Percentiles rank a stretch among this genome's conserved stretches.
These are phyloP conservation scores for Citrus cavaleriei DNA, from an alignment of 345 rosid species.

Conservation along the genomic window DNA sequence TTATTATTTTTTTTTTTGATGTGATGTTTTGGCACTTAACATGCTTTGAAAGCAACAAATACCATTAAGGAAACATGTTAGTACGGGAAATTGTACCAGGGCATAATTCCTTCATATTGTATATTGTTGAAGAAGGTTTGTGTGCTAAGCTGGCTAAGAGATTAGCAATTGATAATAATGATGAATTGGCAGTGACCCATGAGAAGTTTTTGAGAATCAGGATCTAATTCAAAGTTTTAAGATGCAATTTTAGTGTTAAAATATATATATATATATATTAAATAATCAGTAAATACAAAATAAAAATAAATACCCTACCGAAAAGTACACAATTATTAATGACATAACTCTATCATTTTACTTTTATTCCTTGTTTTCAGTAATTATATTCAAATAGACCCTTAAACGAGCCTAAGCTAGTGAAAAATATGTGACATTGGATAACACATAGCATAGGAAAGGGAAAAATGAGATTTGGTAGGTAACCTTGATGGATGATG, in stretches of 20 bases:
- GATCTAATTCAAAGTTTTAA: neutral
- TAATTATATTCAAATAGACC: too few relatives aligned
- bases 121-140: neutral
- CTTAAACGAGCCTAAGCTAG: too few relatives aligned
- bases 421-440: too few relatives aligned
- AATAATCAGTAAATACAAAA: too few relatives aligned
- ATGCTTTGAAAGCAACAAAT: slow-evolving; percentile 8
- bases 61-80: slow-evolving; percentile 24
- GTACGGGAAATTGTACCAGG: slow-evolving; percentile 17
- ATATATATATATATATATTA: too few relatives aligned
- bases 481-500: neutral
- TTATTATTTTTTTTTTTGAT: slow-evolving; percentile 8
- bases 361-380: too few relatives aligned
- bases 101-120: neutral
- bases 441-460: too few relatives aligned
- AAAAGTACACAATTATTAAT: too few relatives aligned
- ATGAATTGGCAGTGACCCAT: too few relatives aligned
- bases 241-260: neutral
- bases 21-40: slow-evolving; percentile 25
- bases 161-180: neutral
- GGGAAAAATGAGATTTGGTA: neutral
- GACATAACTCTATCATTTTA: too few relatives aligned
- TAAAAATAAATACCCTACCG: too few relatives aligned
- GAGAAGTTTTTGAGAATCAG: neutral
- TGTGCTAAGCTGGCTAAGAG: neutral